Evolutionary conservation across 2,329 filamentous ascomycete species (phyloP), one percentile per base, ranked within the genome.

Genomic region (Alternaria angustiovoidea): DNA sequence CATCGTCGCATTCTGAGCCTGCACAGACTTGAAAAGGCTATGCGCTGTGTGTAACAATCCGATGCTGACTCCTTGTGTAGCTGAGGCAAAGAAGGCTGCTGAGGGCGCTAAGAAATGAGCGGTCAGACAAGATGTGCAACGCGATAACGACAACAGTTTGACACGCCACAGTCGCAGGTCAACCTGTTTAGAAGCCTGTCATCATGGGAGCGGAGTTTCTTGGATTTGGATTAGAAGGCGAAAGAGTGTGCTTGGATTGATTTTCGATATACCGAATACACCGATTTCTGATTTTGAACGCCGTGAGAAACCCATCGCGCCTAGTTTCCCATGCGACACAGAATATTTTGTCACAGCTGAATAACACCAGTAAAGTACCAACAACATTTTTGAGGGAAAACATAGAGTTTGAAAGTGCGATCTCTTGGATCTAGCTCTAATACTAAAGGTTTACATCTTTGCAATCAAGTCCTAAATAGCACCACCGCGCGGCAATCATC

Each of bases 51-150:
- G 20, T n/a, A 7, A 24, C 30, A 38, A 16, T 6, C 20, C 32
- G 46, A 38, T 8, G 46, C 46, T 49, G 46, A 49, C 46, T 36
- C 14, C 14, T 44, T 59, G 58, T 65, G 63, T 59, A 80, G 78
- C 78, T 58, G 76, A 79, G 63, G 77, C 71, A 55, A 78, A 74
- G 63, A 78, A 74, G 60, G 64, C 64, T 39, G 74, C 66, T 47
- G 68, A 57, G 38, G 65, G 54, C 39, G 59, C 59, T 49, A 63
- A 64, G 59, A 66, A 67, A 65, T 66, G 52, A 57, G 62, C 41
- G 51, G 47, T 55, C 47, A 48, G 53, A 30, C 39, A 38, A 28
- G 42, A 30, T 26, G 16, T 20, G 43, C 39, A 43, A 51, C 39
- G 39, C 54, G 55, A 57, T 36, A 48, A 51, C 51, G 51, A 57